These are phyloP conservation scores for Bocquillonia castaneifolia DNA, from an alignment of 441 rosid genomes.

Conservation along the genomic window DNA sequence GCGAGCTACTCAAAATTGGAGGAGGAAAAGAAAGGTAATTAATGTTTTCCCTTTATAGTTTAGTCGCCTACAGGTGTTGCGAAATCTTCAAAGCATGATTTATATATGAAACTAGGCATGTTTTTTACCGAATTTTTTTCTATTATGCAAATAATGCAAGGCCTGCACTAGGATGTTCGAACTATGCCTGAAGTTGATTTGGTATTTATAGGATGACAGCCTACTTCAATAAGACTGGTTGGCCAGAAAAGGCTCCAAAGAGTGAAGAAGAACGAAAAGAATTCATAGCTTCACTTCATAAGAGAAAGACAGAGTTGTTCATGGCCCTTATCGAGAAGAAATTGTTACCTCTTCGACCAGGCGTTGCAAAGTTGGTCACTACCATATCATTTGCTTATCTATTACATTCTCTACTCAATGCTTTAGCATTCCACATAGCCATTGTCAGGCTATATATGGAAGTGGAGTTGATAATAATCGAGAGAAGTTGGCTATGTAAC, in stretches of 20 bases:
- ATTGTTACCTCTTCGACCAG: slow-evolving; percentile 87
- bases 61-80: not conserved
- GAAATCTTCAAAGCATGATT: not conserved
- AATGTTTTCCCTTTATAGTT: not conserved
- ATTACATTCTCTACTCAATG: not conserved
- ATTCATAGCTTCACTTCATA: slow-evolving; percentile 86
- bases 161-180: not conserved
- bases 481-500: not conserved
- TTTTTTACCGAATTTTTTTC: not conserved
- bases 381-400: slow-evolving; percentile 19
- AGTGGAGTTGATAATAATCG: not conserved
- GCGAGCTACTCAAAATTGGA: slow-evolving; percentile 84
- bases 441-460: not conserved
- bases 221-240: slow-evolving; percentile 75
- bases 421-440: not conserved
- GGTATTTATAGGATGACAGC: slow-evolving; percentile 71
- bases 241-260: slow-evolving; percentile 91
- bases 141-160: not conserved
- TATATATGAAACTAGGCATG: not conserved
- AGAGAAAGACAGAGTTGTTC: slow-evolving; percentile 78
- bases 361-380: slow-evolving; percentile 70
- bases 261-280: slow-evolving; percentile 75
- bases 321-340: slow-evolving; percentile 88
- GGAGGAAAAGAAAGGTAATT: slow-evolving; percentile 91
- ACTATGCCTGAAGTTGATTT: slow-evolving; percentile 5